Evolutionary conservation across 768 basidiomycete genomes (phyloP).

Genomic region (Boletus patriciae): DNA sequence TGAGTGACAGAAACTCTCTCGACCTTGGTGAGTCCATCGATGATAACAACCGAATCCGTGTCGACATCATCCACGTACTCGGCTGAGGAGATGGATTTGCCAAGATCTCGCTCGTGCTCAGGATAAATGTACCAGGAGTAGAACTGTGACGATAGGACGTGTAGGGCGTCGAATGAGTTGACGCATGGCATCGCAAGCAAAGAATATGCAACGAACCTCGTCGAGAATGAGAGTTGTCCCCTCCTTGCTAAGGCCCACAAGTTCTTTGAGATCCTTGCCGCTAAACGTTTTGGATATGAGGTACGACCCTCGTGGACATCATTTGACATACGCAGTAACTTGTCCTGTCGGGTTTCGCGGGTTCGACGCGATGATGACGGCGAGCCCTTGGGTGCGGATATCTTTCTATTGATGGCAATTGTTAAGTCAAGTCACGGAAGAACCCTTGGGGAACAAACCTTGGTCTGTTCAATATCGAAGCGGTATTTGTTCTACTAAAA

Average conservation of each 20-base stretch:
- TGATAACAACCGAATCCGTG: constrained; percentile 76
- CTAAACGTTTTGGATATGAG: constrained; percentile 35
- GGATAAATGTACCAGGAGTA: constrained; percentile 97
- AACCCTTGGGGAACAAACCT: constrained; percentile 39
- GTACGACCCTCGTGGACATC: not conserved
- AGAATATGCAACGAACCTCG: constrained; percentile 51
- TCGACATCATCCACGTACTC: constrained; percentile 87
- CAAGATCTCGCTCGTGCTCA: constrained; percentile 69
- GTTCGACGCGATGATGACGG: constrained; percentile 86
- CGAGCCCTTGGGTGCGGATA: constrained; percentile 77
- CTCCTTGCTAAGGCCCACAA: constrained; percentile 71
- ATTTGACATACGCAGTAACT: constrained; percentile 54
- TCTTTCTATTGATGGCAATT: constrained; percentile 52
- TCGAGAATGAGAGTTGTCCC: constrained; percentile 84
- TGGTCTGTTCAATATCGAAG: constrained; percentile 77
- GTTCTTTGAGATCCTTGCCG: constrained; percentile 77
- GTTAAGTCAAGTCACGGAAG: constrained; percentile 1
- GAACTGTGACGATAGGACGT: constrained; percentile 48
- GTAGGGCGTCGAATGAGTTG: not conserved
- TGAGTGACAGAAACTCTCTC: not conserved
- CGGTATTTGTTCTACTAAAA: constrained; percentile 59
- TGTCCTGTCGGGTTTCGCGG: constrained; percentile 99
- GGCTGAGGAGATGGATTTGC: constrained; percentile 79
- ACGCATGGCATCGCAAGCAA: not conserved
- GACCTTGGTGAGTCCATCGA: constrained; percentile 93